Evolutionary conservation across 805 yeast genomes (phyloP).

Genomic region (Zygosaccharomyces bisporus): DNA sequence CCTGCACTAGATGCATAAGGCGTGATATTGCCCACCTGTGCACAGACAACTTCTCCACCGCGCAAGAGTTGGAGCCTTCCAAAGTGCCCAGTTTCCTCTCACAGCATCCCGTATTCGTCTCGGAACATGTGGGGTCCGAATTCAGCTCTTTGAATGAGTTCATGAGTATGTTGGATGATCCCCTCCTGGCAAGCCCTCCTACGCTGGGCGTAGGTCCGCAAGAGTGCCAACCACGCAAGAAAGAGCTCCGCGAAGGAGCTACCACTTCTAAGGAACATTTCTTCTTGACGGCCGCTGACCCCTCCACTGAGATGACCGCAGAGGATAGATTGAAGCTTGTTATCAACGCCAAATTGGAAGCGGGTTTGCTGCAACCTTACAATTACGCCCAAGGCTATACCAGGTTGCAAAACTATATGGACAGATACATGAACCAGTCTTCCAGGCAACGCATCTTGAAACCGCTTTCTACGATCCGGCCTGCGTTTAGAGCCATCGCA

Average conservation of each 20-base stretch:
- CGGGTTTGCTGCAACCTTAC: conserved; percentile 88
- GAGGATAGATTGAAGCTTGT: conserved; percentile 92
- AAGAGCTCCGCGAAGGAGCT: conserved; percentile 15
- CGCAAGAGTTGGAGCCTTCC: conserved; percentile 22
- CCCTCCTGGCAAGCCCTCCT: conserved; percentile 37
- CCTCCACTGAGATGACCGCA: conserved; percentile 89
- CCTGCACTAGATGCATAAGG: conserved; percentile 73
- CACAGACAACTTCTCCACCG: conserved; percentile 54
- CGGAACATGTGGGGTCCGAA: conserved; percentile 92
- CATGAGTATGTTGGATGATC: conserved; percentile 84
- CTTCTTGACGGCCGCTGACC: conserved; percentile 94
- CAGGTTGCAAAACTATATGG: conserved; percentile 85
- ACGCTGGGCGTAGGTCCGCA: conserved; percentile 1
- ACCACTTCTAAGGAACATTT: conserved; percentile 90
- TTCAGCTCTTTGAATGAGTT: conserved; percentile 87
- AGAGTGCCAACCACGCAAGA: background rate
- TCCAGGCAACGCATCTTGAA: conserved; percentile 81
- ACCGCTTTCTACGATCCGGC: conserved; percentile 81
- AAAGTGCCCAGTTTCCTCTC: conserved; percentile 20
- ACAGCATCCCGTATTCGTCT: conserved; percentile 76
- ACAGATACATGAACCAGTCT: conserved; percentile 78
- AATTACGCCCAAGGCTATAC: conserved; percentile 94
- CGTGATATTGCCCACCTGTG: conserved; percentile 87
- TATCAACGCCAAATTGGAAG: conserved; percentile 89
- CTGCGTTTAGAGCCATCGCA: conserved; percentile 92